Evolutionary conservation across 345 rosid species (phyloP), one percentile per base, ranked within the genome.

Genomic region (Acer campestre): DNA sequence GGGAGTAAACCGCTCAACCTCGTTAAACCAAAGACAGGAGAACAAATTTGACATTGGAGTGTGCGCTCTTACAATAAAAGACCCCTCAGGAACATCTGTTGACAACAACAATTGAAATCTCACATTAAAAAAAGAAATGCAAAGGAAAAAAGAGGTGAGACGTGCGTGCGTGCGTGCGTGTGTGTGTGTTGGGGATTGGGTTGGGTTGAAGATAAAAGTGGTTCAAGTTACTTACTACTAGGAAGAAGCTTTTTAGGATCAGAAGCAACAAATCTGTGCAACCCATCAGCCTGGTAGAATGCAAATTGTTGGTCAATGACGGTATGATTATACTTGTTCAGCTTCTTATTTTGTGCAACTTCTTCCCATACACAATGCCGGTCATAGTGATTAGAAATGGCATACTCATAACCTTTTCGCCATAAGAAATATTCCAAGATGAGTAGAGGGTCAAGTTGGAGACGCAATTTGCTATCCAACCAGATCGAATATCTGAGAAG

Each of bases 21-120:
- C 99, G 51, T 96, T 96, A 89, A 91, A 96, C 99, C 99, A 96
- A 31, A 96, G 98, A 82, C 99, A 94, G 6, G 99, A 96, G 80
- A 96, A 96, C 68, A 96, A 84, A 78, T 96, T 96, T 17, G 99
- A 92, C 99, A 96, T 92, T 2, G 98, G 99, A 40, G 98, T 94
- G 83, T 96, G 99, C 0, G 97, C 99, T 81, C 98, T 84, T 13
- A 94, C 90, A 38, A 96, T 96, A 78, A 96, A 88, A 67, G 98
- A 94, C 13, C 99, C 99, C 86, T 90, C 99, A 17, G 99, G 99
- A 58, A 96, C 99, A 94, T 96, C 99, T 96, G 90, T 40, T 62
- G 42, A 76, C 56, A 79, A 68, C 40, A 73, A 8, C 71, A 61
- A 31, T 59, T 17, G 11, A 17, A 44, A 44, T 68, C 51, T 27